Evolutionary conservation across 2,329 filamentous ascomycete species (phyloP), one percentile per base, ranked within the genome.

Genomic region (Fusarium praegraminearum): DNA sequence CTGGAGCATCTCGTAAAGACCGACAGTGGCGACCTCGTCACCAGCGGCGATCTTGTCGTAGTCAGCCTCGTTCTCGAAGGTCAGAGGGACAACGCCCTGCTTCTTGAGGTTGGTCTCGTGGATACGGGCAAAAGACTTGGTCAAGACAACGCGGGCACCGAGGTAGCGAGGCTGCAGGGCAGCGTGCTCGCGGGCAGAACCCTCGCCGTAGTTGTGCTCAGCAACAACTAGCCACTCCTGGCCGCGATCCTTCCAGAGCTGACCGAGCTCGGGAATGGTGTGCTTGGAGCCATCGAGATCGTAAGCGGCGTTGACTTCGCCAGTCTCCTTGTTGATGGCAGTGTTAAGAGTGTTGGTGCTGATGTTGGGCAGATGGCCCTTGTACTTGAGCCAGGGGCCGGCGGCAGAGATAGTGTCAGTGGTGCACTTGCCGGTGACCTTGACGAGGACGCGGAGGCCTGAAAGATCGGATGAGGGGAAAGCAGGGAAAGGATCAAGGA

Each of bases 311-410:
- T 98, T 98, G 70, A 96, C 94, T 81, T 97, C 94, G 73, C 91
- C 92, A 0, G 95, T 99, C 67, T 93, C 93, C 44, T 92, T 94
- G 80, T 98, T 98, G 78, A 94, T 87, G 64, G 96, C 96, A 56
- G 94, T 96, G 82, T 98, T 98, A 71, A 99, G 89, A 4, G 96
- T 99, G 87, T 99, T 99, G 78, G 93, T 93, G 74, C 91, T 92
- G 80, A 99, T 99, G 85, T 99, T 99, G 80, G 96, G 93, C 68
- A 99, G 89, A 81, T 99, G 96, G 68, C 96, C 96, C 86, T 98
- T 98, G 89, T 98, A 99, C 83, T 98, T 98, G 73, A 99, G 89
- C 94, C 94, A 97, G 15, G 94, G 94, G 4, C 94, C 94, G 2
- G 94, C 94, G 7, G 94, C 94, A 24, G 94, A 98, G 80, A 98